phyloP scores from a whole-genome alignment of 306 rosid genomes.

The Luffa aegyptiaca region DNA sequence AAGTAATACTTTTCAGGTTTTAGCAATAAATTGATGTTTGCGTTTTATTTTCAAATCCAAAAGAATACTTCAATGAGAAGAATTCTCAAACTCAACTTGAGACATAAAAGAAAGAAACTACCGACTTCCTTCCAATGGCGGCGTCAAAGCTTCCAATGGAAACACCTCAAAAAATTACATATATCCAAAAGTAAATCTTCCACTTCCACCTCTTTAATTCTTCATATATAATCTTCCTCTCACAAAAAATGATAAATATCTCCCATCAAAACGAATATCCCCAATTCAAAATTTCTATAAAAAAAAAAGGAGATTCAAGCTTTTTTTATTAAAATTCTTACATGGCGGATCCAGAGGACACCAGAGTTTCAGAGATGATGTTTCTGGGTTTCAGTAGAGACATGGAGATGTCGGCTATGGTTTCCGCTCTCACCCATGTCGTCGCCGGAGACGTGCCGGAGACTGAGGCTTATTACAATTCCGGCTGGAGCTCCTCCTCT shows the following conservation, averaged over 20 bases:
- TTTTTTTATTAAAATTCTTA: background rate
- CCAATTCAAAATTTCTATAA: background rate
- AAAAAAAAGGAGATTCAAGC: background rate
- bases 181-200: no score
- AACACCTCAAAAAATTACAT: background rate
- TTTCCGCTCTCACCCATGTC: constrained; percentile 31
- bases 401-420: constrained; percentile 33
- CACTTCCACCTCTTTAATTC: background rate
- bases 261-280: no score
- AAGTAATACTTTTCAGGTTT: background rate
- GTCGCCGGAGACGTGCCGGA: constrained; percentile 18
- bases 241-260: background rate
- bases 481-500: background rate
- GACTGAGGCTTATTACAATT: background rate
- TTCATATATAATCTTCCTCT: background rate
- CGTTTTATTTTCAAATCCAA: background rate
- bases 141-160: background rate
- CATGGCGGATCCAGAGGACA: background rate
- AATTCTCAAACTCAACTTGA: background rate
- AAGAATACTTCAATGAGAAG: background rate
- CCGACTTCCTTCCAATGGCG: background rate
- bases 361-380: background rate
- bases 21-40: background rate
- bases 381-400: constrained; percentile 20
- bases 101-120: background rate